A percentile compares a stretch with the other conserved stretches of the same genome.
Conservation (phyloP, 805 yeast genomes). For the Zygosaccharomyces rouxii region DNA sequence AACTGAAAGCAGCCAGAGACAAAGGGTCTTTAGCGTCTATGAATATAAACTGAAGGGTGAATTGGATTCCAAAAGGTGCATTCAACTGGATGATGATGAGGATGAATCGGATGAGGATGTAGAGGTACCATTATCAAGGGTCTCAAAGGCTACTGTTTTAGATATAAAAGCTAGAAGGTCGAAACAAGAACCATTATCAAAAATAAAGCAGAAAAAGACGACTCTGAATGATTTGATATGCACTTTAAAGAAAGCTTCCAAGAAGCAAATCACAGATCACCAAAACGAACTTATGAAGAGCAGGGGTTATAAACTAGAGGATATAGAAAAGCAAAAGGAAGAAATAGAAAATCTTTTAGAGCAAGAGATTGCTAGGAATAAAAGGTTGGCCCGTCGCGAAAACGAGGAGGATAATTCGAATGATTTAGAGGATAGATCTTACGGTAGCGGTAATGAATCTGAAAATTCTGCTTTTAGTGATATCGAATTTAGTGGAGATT, state of each 20-base stretch:
- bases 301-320: conserved; percentile 41
- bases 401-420: conserved; percentile 31
- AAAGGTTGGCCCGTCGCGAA: conserved; percentile 43
- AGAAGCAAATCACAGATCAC: conserved; percentile 46
- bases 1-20: not conserved
- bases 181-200: conserved; percentile 15
- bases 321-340: conserved; percentile 38
- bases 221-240: conserved; percentile 34
- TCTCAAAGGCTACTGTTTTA: conserved; percentile 35
- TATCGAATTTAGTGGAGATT: not conserved
- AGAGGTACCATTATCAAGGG: conserved; percentile 13
- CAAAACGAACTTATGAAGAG: conserved; percentile 45
- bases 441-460: conserved; percentile 22
- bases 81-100: conserved; percentile 22
- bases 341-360: conserved; percentile 38
- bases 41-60: conserved; percentile 20
- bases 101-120: conserved; percentile 11
- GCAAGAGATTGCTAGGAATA: conserved; percentile 47
- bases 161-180: conserved; percentile 36
- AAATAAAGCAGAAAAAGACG: conserved; percentile 10
- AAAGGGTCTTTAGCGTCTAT: conserved; percentile 18
- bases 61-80: conserved; percentile 9
- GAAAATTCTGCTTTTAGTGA: conserved; percentile 16
- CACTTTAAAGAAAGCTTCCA: conserved; percentile 41
- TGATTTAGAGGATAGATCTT: conserved; percentile 13